These are phyloP conservation scores for Plasmodium yoelii DNA, from an alignment of 169 alveolate genomes.

Conservation along the genomic window DNA sequence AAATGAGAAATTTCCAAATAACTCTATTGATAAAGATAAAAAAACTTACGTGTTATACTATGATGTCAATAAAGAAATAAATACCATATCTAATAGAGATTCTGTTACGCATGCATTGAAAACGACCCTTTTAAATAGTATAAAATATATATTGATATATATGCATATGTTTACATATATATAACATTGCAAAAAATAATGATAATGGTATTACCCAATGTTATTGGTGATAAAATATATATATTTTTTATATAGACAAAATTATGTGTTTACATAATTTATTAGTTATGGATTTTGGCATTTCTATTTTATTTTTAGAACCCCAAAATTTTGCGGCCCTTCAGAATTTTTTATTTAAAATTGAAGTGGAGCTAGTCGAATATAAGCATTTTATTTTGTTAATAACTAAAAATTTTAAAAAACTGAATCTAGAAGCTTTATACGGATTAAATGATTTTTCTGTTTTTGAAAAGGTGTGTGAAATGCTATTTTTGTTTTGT, in stretches of 20 bases:
- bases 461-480: slow-evolving; percentile 57
- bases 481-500: slow-evolving; percentile 6
- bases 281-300: not conserved
- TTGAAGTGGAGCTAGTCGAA: slow-evolving; percentile 64
- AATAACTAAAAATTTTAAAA: slow-evolving; percentile 30
- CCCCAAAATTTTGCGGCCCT: slow-evolving; percentile 53
- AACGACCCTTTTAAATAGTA: slow-evolving; percentile 49
- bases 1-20: slow-evolving; percentile 4
- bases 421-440: slow-evolving; percentile 44
- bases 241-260: no score
- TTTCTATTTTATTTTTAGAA: slow-evolving; percentile 8
- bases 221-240: no score
- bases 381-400: slow-evolving; percentile 57
- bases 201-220: no score
- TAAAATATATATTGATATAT: not conserved
- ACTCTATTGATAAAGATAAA: slow-evolving; percentile 1
- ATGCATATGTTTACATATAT: no score
- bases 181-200: no score
- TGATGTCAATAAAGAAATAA: slow-evolving; percentile 54
- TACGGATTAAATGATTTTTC: slow-evolving; percentile 74
- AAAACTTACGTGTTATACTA: slow-evolving; percentile 46
- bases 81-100: slow-evolving; percentile 48
- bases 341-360: slow-evolving; percentile 65
- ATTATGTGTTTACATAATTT: not conserved
- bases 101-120: slow-evolving; percentile 61